Conservation (phyloP, 2,329 filamentous ascomycete genomes). For the Fusarium sublunatum region DNA sequence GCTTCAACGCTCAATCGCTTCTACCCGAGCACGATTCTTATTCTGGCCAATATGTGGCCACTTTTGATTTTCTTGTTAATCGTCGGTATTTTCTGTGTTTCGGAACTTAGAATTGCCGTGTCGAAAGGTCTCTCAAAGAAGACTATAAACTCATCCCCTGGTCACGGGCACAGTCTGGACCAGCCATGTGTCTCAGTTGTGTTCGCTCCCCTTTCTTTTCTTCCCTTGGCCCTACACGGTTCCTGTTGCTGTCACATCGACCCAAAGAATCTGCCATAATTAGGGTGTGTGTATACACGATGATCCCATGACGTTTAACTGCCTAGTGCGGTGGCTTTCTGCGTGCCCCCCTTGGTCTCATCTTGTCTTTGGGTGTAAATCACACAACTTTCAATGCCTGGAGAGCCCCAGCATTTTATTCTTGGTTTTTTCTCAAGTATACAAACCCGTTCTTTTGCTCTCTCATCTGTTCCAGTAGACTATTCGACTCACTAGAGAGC, state of each 20-base stretch:
- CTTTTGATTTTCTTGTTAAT: not conserved
- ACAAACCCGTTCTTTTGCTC: too few relatives aligned
- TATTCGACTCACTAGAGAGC: too few relatives aligned
- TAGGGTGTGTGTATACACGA: constrained; percentile 2
- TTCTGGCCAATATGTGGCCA: too few relatives aligned
- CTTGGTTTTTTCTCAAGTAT: too few relatives aligned
- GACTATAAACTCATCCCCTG: not conserved
- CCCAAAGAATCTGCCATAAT: not conserved
- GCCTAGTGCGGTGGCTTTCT: not conserved
- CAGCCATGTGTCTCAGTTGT: constrained; percentile 13
- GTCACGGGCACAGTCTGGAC: constrained; percentile 13
- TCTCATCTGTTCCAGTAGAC: too few relatives aligned
- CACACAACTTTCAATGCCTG: not conserved
- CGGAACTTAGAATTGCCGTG: constrained; percentile 11
- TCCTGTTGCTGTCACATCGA: constrained; percentile 20
- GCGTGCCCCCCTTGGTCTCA: constrained; percentile 3
- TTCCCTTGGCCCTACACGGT: not conserved
- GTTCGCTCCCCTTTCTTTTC: not conserved
- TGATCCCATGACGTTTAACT: constrained; percentile 11
- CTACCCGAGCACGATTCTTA: too few relatives aligned
- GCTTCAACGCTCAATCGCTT: not conserved
- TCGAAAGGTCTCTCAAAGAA: not conserved
- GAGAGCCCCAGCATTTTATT: not conserved
- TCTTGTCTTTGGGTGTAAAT: not conserved
- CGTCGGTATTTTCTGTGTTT: constrained; percentile 1